Evolutionary conservation across 2,329 filamentous ascomycete species (phyloP).

Genomic region (Fonsecaea erecta): DNA sequence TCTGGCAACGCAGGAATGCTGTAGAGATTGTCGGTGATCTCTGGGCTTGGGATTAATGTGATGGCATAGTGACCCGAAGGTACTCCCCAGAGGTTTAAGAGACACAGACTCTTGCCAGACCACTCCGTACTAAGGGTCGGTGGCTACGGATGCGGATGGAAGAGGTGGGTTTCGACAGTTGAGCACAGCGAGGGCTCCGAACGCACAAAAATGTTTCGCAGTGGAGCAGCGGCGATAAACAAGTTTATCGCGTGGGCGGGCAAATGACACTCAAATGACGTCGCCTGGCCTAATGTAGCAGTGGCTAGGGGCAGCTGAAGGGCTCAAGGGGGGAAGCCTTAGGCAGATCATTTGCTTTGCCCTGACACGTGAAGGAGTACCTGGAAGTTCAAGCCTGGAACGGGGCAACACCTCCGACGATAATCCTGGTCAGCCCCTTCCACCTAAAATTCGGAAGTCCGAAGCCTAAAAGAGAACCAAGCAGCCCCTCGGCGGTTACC

Average conservation of each 20-base stretch:
- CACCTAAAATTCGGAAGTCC: not conserved
- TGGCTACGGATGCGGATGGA: constrained; percentile 16
- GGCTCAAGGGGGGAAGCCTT: not conserved
- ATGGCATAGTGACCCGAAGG: not conserved
- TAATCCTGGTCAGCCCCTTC: not conserved
- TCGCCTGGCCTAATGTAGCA: not conserved
- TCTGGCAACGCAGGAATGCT: not conserved
- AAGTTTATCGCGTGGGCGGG: not conserved
- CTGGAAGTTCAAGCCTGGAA: not conserved
- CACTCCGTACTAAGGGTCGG: not conserved
- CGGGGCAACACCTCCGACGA: not conserved
- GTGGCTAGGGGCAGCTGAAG: not conserved
- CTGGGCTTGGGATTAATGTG: not conserved
- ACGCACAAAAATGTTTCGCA: not conserved
- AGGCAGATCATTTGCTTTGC: constrained; percentile 11
- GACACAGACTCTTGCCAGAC: not conserved
- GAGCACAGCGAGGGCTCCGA: constrained; percentile 8
- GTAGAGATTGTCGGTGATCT: not conserved
- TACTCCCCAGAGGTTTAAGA: not conserved
- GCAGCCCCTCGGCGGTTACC: not conserved
- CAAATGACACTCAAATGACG: constrained; percentile 15
- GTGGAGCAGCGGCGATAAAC: constrained; percentile 1
- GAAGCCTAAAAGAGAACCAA: not conserved
- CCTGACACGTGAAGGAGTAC: constrained; percentile 6
- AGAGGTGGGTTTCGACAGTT: constrained; percentile 1